Conservation (phyloP, 805 yeast species). For the Wickerhamiella lipophila region DNA sequence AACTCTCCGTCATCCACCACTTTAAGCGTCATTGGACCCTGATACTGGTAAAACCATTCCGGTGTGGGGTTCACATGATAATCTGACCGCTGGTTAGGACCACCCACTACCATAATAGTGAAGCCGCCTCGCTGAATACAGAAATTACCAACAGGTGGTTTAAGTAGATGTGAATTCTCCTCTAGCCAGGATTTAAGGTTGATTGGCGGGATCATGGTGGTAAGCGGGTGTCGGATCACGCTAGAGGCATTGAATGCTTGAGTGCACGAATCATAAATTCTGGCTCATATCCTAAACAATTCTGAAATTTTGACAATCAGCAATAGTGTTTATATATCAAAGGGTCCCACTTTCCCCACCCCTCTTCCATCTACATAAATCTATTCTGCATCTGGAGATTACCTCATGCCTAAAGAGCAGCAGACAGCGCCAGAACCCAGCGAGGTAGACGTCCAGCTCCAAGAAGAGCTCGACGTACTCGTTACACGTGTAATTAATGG, state of each 20-base stretch:
- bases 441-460: constrained; percentile 84
- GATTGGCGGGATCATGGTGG: constrained; percentile 36
- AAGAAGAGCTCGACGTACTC: constrained; percentile 71
- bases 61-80: constrained; percentile 91
- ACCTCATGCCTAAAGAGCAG: constrained; percentile 8
- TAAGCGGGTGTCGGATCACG: neutral
- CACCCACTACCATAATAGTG: constrained; percentile 92
- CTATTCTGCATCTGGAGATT: neutral
- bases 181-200: constrained; percentile 69
- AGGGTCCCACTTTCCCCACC: neutral
- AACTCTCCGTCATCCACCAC: constrained; percentile 74
- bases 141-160: constrained; percentile 87
- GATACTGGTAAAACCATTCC: constrained; percentile 80
- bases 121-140: constrained; percentile 86
- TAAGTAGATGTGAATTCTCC: constrained; percentile 59
- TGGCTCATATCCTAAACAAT: too few species aligned
- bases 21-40: constrained; percentile 71
- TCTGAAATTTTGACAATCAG: too few species aligned
- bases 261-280: too few species aligned
- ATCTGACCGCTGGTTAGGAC: constrained; percentile 88
- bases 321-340: too few species aligned
- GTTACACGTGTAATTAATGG: constrained; percentile 57
- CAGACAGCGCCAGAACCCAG: constrained; percentile 49
- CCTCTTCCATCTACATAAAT: neutral
- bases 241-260: too few species aligned